A percentile compares a stretch with the other conserved stretches of the same genome.
Evolutionary conservation across 2,329 filamentous ascomycete species (phyloP).

Genomic region (Fusarium sororula): DNA sequence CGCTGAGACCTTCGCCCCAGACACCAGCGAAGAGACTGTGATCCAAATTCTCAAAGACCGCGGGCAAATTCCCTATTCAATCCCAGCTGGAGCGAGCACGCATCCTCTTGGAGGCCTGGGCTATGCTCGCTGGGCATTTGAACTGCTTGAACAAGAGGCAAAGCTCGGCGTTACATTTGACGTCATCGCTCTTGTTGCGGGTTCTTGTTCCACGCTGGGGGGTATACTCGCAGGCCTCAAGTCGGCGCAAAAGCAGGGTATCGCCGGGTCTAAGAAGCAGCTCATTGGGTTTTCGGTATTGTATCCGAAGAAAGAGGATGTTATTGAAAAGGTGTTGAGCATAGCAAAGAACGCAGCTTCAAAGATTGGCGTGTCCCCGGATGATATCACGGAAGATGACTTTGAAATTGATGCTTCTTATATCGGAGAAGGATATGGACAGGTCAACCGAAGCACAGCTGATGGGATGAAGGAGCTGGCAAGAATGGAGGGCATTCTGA

Average conservation of each 20-base stretch:
- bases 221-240: conserved; percentile 24
- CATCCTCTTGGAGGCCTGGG: conserved; percentile 19
- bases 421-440: conserved; percentile 15
- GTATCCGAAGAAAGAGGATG: neutral
- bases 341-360: conserved; percentile 17
- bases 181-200: conserved; percentile 7
- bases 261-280: neutral
- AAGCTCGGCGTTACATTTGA: conserved; percentile 13
- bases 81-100: conserved; percentile 18
- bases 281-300: conserved; percentile 18
- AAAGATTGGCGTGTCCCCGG: conserved; percentile 2
- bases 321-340: neutral
- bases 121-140: conserved; percentile 26
- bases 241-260: conserved; percentile 4
- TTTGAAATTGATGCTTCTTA: conserved; percentile 18
- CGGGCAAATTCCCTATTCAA: conserved; percentile 13
- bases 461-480: conserved; percentile 18
- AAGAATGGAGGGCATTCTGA: conserved; percentile 21
- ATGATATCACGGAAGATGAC: conserved; percentile 16
- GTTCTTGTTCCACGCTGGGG: conserved; percentile 21
- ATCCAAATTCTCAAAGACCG: neutral
- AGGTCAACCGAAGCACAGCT: neutral
- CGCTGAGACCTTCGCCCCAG: conserved; percentile 17
- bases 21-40: conserved; percentile 3
- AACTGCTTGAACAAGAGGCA: conserved; percentile 17